Percentiles rank a stretch among this genome's conserved stretches.
These are phyloP conservation scores for Fusarium circinatum DNA, from an alignment of 2,329 filamentous ascomycete genomes.

Conservation along the genomic window DNA sequence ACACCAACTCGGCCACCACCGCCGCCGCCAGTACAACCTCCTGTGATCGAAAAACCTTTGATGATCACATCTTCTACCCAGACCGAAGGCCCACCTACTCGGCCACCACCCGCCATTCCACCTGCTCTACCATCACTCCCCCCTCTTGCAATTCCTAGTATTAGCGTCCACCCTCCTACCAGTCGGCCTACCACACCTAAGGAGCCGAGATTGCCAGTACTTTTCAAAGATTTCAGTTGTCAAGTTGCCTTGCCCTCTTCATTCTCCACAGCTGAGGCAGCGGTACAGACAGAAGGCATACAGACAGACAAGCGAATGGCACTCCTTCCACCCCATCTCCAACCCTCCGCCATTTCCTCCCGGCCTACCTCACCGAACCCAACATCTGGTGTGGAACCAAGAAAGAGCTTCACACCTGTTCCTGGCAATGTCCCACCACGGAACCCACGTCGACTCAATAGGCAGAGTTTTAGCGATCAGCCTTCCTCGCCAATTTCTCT, in stretches of 20 bases:
- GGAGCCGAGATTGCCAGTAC: conserved; percentile 79
- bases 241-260: conserved; percentile 68
- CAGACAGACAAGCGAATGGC: conserved; percentile 81
- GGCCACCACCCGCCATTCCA: neutral
- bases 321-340: conserved; percentile 79
- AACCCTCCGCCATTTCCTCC: conserved; percentile 79
- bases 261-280: conserved; percentile 47
- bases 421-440: conserved; percentile 66
- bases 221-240: conserved; percentile 83
- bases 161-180: conserved; percentile 88
- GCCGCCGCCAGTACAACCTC: conserved; percentile 45
- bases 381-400: conserved; percentile 42
- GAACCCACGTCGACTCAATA: conserved; percentile 67
- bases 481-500: conserved; percentile 59
- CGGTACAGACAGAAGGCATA: conserved; percentile 90
- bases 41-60: conserved; percentile 48
- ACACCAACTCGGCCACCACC: conserved; percentile 56
- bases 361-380: conserved; percentile 65
- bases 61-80: conserved; percentile 71
- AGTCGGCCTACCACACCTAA: conserved; percentile 84
- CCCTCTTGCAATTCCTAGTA: conserved; percentile 77
- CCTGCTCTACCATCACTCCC: conserved; percentile 45
- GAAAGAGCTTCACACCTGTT: conserved; percentile 61
- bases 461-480: conserved; percentile 58
- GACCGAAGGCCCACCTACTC: conserved; percentile 55